phyloP scores from a whole-genome alignment of 495 filamentous ascomycete species.

The Aspergillus baeticus region DNA sequence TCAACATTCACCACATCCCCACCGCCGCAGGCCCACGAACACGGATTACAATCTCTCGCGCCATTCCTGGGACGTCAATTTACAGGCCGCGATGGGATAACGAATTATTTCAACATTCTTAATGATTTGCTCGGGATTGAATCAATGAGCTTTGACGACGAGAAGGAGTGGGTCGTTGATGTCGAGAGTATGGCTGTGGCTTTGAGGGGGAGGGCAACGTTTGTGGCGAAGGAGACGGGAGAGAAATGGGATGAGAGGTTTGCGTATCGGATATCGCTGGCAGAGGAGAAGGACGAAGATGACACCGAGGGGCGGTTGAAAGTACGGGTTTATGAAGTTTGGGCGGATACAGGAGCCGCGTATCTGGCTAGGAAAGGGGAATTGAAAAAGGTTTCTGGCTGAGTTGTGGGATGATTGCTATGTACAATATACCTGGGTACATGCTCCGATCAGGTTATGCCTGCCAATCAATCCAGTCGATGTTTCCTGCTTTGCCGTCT shows the following conservation, averaged over 20 bases:
- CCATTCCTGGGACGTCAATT: slow-evolving; percentile 61
- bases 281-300: slow-evolving; percentile 31
- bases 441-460: slow-evolving; percentile 17
- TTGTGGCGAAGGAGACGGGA: slow-evolving; percentile 48
- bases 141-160: slow-evolving; percentile 49
- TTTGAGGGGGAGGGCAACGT: slow-evolving; percentile 48
- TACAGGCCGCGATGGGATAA: slow-evolving; percentile 44
- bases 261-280: slow-evolving; percentile 52
- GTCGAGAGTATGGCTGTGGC: slow-evolving; percentile 38
- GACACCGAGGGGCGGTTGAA: slow-evolving; percentile 29
- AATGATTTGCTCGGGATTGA: slow-evolving; percentile 38
- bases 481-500: slow-evolving; percentile 47
- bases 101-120: slow-evolving; percentile 48
- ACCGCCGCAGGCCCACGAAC: slow-evolving; percentile 47
- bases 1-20: slow-evolving; percentile 48
- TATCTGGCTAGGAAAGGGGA: slow-evolving; percentile 54
- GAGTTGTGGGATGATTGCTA: background rate
- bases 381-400: slow-evolving; percentile 23
- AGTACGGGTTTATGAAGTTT: slow-evolving; percentile 55
- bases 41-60: slow-evolving; percentile 58
- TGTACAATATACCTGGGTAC: slow-evolving; percentile 13
- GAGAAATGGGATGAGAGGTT: slow-evolving; percentile 61
- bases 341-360: slow-evolving; percentile 65
- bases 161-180: slow-evolving; percentile 52
- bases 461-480: slow-evolving; percentile 53